A percentile compares a stretch with the other conserved stretches of the same genome.
Evolutionary conservation across 495 filamentous ascomycete species (phyloP).

Genomic region (Arthonia radiata): DNA sequence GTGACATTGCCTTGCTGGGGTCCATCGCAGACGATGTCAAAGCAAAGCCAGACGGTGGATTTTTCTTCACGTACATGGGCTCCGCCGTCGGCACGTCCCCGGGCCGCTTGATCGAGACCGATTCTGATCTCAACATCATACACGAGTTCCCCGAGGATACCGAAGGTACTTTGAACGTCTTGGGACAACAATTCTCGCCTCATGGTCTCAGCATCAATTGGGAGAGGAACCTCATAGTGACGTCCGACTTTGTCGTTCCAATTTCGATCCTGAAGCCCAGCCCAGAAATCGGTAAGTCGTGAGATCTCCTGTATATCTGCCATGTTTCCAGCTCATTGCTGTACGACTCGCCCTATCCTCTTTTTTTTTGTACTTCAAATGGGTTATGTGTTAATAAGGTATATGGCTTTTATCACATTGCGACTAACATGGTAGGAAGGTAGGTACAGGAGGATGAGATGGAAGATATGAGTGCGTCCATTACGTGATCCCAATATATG

Average conservation of each 20-base stretch:
- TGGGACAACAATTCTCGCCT: slow-evolving; percentile 32
- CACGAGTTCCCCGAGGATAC: slow-evolving; percentile 34
- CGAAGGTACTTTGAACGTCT: slow-evolving; percentile 22
- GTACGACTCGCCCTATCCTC: too few relatives aligned
- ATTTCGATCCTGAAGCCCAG: slow-evolving; percentile 33
- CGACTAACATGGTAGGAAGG: too few relatives aligned
- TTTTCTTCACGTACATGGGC: slow-evolving; percentile 36
- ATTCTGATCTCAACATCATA: slow-evolving; percentile 33
- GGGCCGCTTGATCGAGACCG: slow-evolving; percentile 33
- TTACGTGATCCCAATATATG: too few relatives aligned
- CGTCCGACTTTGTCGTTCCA: slow-evolving; percentile 37
- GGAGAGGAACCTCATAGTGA: slow-evolving; percentile 28
- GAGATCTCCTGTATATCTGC: too few relatives aligned
- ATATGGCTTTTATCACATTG: too few relatives aligned
- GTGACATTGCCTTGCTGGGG: slow-evolving; percentile 27
- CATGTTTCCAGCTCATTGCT: too few relatives aligned
- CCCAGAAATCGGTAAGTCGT: slow-evolving; percentile 23
- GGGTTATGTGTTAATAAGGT: too few relatives aligned
- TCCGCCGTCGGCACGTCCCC: slow-evolving; percentile 30
- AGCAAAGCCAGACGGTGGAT: slow-evolving; percentile 38
- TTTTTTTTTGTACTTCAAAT: too few relatives aligned
- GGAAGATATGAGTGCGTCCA: too few relatives aligned
- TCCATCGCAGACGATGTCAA: slow-evolving; percentile 39
- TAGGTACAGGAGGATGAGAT: too few relatives aligned
- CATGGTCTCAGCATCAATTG: slow-evolving; percentile 35